Conservation (phyloP, 2,329 filamentous ascomycete species). For the Cercospora nicotianae region DNA sequence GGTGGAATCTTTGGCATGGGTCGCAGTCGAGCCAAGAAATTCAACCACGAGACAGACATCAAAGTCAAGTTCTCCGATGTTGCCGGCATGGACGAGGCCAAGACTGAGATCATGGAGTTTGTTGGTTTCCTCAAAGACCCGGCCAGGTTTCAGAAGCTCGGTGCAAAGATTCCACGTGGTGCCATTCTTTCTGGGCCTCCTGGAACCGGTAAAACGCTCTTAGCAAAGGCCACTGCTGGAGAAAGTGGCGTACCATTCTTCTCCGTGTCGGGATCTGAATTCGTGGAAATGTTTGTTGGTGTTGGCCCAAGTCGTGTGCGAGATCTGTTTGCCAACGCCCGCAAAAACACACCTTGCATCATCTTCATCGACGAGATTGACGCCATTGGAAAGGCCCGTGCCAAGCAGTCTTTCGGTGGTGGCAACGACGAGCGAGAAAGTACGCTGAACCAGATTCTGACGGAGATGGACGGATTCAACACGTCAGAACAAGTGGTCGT, state of each 20-base stretch:
- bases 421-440: conserved; percentile 97
- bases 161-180: conserved; percentile 95
- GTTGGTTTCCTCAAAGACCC: conserved; percentile 96
- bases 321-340: conserved; percentile 89
- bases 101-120: conserved; percentile 98
- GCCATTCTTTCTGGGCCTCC: conserved; percentile 96
- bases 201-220: conserved; percentile 94
- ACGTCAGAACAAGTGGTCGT: conserved; percentile 95
- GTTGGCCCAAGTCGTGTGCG: conserved; percentile 93
- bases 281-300: conserved; percentile 99
- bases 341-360: conserved; percentile 96
- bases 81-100: conserved; percentile 96
- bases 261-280: conserved; percentile 97
- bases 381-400: conserved; percentile 87
- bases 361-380: conserved; percentile 99
- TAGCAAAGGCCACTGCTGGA: conserved; percentile 95
- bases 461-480: conserved; percentile 99
- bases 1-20: conserved; percentile 93
- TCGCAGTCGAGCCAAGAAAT: conserved; percentile 92
- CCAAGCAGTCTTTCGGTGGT: conserved; percentile 78
- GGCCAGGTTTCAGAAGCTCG: conserved; percentile 86
- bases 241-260: conserved; percentile 98
- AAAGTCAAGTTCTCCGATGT: conserved; percentile 98
- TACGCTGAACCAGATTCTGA: conserved; percentile 96
- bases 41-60: conserved; percentile 94